Conservation (phyloP, 2,329 filamentous ascomycete genomes). For the Fusarium sarcochroum region DNA sequence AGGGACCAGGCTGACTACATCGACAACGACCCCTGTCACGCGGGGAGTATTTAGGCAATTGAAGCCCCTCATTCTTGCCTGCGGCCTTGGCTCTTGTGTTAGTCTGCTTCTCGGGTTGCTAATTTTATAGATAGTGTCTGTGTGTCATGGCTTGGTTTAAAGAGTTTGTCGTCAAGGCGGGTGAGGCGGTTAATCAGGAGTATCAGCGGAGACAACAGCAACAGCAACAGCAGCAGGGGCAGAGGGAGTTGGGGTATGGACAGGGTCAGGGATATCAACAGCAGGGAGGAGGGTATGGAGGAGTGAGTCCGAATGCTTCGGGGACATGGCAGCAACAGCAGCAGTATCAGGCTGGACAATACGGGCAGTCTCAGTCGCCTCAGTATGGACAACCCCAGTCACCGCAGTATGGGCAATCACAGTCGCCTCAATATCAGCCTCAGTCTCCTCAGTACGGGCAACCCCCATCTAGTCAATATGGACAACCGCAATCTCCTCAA, state of each 20-base stretch:
- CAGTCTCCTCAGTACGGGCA: constrained; percentile 3
- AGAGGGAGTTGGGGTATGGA: constrained; percentile 6
- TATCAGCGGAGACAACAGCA: constrained; percentile 34
- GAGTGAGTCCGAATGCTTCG: neutral
- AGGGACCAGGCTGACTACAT: neutral
- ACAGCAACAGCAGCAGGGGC: constrained; percentile 1
- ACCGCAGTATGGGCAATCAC: constrained; percentile 10
- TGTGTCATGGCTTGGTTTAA: constrained; percentile 43
- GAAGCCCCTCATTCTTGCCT: neutral
- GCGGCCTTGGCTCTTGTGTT: neutral
- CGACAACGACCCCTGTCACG: neutral
- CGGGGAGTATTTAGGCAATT: constrained; percentile 23
- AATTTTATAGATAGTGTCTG: neutral
- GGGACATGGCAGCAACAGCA: neutral
- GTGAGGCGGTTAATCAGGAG: constrained; percentile 43
- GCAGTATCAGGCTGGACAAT: constrained; percentile 1
- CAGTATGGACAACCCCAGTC: constrained; percentile 15
- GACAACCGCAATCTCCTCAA: constrained; percentile 13
- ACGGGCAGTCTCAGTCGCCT: constrained; percentile 13
- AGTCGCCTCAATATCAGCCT: neutral
- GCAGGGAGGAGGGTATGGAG: neutral
- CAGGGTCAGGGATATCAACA: constrained; percentile 20
- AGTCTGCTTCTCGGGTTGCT: neutral
- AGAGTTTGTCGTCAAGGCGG: constrained; percentile 43
- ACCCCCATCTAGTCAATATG: constrained; percentile 12